These are phyloP conservation scores for Claviceps fusiformis DNA, from an alignment of 2,329 filamentous ascomycete genomes.

Conservation along the genomic window DNA sequence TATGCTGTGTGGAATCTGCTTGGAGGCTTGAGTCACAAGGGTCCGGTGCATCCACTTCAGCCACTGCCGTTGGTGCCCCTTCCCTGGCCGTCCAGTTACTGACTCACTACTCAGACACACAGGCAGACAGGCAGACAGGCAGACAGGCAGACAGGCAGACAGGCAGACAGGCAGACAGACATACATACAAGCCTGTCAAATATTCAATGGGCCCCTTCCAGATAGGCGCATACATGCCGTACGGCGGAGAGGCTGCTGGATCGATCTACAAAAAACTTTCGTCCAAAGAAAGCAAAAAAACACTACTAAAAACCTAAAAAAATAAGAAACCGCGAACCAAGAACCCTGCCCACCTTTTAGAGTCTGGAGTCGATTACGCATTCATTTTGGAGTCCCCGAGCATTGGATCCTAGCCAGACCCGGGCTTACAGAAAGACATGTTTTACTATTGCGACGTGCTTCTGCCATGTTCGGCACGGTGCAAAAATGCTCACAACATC, in stretches of 20 bases:
- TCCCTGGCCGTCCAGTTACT: background rate
- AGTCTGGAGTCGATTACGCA: background rate
- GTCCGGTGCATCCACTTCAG: background rate
- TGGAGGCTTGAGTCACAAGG: background rate
- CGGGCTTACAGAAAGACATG: background rate
- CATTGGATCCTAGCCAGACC: background rate
- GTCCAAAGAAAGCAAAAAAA: background rate
- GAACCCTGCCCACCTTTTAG: background rate
- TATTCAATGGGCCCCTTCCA: background rate
- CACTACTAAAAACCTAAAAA: too few relatives aligned
- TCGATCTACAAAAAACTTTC: background rate
- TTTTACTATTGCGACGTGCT: background rate
- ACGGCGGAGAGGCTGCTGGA: background rate
- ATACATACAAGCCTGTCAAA: too few relatives aligned
- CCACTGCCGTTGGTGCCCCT: background rate
- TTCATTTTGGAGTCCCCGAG: too few relatives aligned
- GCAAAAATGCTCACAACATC: too few relatives aligned
- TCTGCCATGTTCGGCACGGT: background rate
- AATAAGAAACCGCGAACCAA: background rate
- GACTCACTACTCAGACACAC: background rate
- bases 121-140: too few relatives aligned
- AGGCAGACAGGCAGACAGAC: too few relatives aligned
- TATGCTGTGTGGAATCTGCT: background rate
- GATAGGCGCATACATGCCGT: background rate
- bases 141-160: too few relatives aligned